Evolutionary conservation across 148 eudicot genomes (phyloP).

Genomic region (Rhododendron griersonianum): DNA sequence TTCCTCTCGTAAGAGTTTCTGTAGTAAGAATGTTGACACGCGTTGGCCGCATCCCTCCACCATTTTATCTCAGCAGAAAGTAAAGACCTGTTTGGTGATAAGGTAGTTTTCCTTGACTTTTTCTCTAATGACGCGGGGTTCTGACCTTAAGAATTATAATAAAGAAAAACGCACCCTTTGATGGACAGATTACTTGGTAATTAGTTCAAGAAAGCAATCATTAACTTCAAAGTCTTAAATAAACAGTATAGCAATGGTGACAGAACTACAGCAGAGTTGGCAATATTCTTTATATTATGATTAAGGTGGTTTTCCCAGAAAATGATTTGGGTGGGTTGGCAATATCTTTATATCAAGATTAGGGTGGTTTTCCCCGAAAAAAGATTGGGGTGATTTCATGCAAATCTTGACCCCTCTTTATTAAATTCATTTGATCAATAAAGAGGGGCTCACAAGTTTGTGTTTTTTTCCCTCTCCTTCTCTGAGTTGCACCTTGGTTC

Average conservation of each 20-base stretch:
- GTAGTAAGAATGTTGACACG: background rate
- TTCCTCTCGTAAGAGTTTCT: background rate
- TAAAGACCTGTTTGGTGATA: background rate
- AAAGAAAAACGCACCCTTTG: background rate
- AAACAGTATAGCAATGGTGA: background rate
- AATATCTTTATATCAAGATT: background rate
- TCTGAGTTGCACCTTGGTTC: background rate
- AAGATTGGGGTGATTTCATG: background rate
- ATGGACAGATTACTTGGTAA: background rate
- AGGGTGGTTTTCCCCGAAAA: background rate
- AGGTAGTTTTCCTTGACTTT: background rate
- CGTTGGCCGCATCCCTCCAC: background rate
- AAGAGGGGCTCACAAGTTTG: background rate
- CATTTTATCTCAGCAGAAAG: background rate
- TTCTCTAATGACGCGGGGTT: background rate
- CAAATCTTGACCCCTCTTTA: background rate
- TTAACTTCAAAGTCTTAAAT: background rate
- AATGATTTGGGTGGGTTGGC: background rate
- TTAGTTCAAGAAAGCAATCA: background rate
- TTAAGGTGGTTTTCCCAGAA: background rate
- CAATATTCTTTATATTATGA: background rate
- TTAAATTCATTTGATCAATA: background rate
- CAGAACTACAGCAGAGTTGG: background rate
- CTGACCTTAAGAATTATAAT: background rate
- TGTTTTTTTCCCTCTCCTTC: background rate